These are phyloP conservation scores for Fagopyrum homotropicum DNA, from an alignment of 148 eudicot genomes.

Conservation along the genomic window DNA sequence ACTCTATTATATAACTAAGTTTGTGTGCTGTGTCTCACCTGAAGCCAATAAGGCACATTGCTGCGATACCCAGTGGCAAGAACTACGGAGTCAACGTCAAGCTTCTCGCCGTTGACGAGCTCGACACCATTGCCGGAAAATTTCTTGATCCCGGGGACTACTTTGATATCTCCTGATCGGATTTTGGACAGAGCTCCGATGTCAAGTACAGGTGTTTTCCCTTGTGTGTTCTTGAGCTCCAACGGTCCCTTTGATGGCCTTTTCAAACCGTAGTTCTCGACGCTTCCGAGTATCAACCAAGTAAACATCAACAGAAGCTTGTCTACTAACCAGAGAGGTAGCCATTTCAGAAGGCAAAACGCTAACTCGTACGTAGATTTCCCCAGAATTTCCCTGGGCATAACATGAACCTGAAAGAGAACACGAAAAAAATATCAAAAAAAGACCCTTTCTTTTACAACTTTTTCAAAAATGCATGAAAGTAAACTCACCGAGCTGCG, in stretches of 20 bases:
- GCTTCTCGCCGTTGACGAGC: constrained; percentile 10
- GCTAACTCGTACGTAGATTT: constrained; percentile 51
- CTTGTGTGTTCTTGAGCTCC: constrained; percentile 78
- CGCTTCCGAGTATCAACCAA: constrained; percentile 52
- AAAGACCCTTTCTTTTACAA: background rate
- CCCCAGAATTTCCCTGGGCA: constrained; percentile 73
- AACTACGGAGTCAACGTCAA: constrained; percentile 10
- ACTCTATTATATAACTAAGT: background rate
- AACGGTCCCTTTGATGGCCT: constrained; percentile 83
- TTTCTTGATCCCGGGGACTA: constrained; percentile 20
- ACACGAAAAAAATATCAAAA: background rate
- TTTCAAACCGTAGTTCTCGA: constrained; percentile 53
- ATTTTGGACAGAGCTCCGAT: constrained; percentile 72
- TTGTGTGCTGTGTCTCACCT: background rate
- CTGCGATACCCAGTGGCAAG: constrained; percentile 17
- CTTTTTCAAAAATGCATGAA: background rate
- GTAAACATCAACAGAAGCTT: constrained; percentile 58
- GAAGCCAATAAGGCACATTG: constrained; percentile 18
- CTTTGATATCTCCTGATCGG: constrained; percentile 72
- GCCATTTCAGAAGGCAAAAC: constrained; percentile 62
- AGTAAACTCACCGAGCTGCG: constrained; percentile 23
- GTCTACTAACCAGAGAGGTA: constrained; percentile 78
- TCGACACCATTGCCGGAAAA: constrained; percentile 11
- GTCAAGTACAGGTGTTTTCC: constrained; percentile 95
- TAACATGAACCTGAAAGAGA: constrained; percentile 37